Evolutionary conservation across 441 rosid species (phyloP).

Genomic region (Adansonia rubrostipa): DNA sequence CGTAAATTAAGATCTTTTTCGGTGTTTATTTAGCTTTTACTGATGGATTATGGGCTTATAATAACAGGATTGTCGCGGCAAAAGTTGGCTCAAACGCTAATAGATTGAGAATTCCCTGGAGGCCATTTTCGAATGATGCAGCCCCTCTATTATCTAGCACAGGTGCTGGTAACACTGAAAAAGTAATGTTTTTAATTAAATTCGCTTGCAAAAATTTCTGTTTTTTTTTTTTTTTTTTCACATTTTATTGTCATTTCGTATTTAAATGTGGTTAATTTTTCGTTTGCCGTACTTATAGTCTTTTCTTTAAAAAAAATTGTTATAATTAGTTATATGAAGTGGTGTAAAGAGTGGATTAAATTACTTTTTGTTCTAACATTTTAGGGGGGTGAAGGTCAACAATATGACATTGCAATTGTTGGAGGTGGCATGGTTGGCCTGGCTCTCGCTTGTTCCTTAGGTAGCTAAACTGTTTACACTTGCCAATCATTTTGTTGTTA

Average conservation of each 20-base stretch:
- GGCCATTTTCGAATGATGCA: conserved; percentile 39
- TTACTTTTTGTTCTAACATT: conserved; percentile 19
- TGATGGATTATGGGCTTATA: conserved; percentile 15
- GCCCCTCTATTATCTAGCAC: conserved; percentile 32
- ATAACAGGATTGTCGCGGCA: conserved; percentile 45
- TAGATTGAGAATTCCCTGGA: conserved; percentile 39
- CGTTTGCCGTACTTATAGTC: not conserved
- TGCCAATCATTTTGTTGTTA: not conserved
- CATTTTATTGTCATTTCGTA: not conserved
- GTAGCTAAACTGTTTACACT: conserved; percentile 40
- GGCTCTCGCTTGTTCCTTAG: conserved; percentile 91
- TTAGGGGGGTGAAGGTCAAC: conserved; percentile 45
- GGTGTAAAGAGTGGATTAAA: conserved; percentile 17
- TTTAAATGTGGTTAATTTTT: conserved; percentile 11
- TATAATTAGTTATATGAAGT: not conserved
- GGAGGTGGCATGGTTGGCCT: conserved; percentile 99
- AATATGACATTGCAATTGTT: conserved; percentile 84
- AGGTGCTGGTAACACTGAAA: conserved; percentile 19
- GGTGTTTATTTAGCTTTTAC: not conserved
- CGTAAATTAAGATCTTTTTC: not conserved
- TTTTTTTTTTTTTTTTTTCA: not conserved
- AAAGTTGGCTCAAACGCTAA: conserved; percentile 37
- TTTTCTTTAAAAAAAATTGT: not conserved
- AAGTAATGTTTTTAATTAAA: conserved; percentile 34
- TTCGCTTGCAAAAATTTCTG: not conserved